Percentiles rank a stretch among this genome's conserved stretches.
These are phyloP conservation scores for Yamadazyma kanchanaburiensis DNA, from an alignment of 1,139 yeast species.

Conservation along the genomic window DNA sequence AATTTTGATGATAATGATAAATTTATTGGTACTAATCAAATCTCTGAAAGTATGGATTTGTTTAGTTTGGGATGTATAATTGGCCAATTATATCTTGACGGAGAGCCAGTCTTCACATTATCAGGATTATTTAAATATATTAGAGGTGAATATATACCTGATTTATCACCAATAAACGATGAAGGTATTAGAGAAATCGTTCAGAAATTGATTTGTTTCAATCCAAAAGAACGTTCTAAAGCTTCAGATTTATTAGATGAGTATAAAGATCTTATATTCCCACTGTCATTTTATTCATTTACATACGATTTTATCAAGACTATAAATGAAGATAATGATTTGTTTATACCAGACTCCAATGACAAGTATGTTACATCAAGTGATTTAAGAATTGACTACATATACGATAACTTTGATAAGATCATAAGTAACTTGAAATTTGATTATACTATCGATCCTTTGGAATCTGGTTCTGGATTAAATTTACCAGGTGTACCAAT, in stretches of 20 bases:
- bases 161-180: slow-evolving; percentile 53
- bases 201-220: slow-evolving; percentile 55
- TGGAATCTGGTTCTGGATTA: slow-evolving; percentile 16
- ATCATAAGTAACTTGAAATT: slow-evolving; percentile 49
- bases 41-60: slow-evolving; percentile 77
- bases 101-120: slow-evolving; percentile 79
- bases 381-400: slow-evolving; percentile 57
- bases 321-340: slow-evolving; percentile 22
- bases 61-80: slow-evolving; percentile 89
- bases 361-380: slow-evolving; percentile 33
- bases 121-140: slow-evolving; percentile 85
- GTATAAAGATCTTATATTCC: slow-evolving; percentile 56
- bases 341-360: slow-evolving; percentile 14
- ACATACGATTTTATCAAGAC: slow-evolving; percentile 61
- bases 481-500: slow-evolving; percentile 48
- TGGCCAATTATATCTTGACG: slow-evolving; percentile 85
- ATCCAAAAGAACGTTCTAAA: slow-evolving; percentile 58
- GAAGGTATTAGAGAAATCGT: slow-evolving; percentile 51
- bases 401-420: slow-evolving; percentile 54
- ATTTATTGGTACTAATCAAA: slow-evolving; percentile 21
- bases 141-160: slow-evolving; percentile 64
- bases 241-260: slow-evolving; percentile 53
- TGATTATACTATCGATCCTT: slow-evolving; percentile 27
- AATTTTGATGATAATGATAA: slow-evolving; percentile 27
- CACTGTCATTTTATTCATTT: slow-evolving; percentile 67